phyloP scores from a whole-genome alignment of 805 yeast genomes.

The Starmerella stigmatis region DNA sequence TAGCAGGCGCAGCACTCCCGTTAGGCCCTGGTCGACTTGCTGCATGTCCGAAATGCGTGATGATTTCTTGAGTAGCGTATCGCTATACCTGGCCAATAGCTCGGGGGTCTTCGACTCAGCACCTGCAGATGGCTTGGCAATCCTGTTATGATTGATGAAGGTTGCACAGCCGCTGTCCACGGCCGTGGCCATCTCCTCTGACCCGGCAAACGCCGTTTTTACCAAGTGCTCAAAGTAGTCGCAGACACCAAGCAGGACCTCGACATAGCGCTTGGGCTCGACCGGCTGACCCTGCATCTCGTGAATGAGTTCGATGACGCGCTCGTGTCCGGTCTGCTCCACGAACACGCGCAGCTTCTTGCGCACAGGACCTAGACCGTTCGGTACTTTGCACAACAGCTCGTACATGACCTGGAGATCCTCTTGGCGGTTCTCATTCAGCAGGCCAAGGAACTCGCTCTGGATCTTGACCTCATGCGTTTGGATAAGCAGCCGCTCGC shows the following conservation, averaged over 20 bases:
- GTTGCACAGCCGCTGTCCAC: constrained; percentile 79
- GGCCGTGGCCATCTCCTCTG: constrained; percentile 72
- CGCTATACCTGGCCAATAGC: constrained; percentile 78
- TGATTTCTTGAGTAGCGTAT: constrained; percentile 67
- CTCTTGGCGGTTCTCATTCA: constrained; percentile 58
- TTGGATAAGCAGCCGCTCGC: constrained; percentile 66
- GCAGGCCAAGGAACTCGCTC: constrained; percentile 60
- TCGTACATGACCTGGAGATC: constrained; percentile 72
- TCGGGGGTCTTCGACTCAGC: constrained; percentile 76
- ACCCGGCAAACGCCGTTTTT: constrained; percentile 53
- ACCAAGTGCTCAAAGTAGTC: constrained; percentile 57
- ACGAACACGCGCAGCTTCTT: constrained; percentile 63
- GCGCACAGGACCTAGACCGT: constrained; percentile 69
- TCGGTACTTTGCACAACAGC: constrained; percentile 65
- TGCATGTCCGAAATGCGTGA: constrained; percentile 53
- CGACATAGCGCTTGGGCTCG: constrained; percentile 72
- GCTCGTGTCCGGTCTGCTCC: constrained; percentile 48
- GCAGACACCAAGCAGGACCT: constrained; percentile 62
- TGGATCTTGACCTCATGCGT: constrained; percentile 69
- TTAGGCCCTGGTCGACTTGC: constrained; percentile 59
- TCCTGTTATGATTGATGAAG: constrained; percentile 70
- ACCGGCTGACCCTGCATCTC: constrained; percentile 36
- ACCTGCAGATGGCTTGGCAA: constrained; percentile 46
- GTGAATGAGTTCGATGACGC: constrained; percentile 54
- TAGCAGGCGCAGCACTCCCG: constrained; percentile 78